Conservation (phyloP, 176 grass and related monocot species). For the Carex myosuroides region DNA sequence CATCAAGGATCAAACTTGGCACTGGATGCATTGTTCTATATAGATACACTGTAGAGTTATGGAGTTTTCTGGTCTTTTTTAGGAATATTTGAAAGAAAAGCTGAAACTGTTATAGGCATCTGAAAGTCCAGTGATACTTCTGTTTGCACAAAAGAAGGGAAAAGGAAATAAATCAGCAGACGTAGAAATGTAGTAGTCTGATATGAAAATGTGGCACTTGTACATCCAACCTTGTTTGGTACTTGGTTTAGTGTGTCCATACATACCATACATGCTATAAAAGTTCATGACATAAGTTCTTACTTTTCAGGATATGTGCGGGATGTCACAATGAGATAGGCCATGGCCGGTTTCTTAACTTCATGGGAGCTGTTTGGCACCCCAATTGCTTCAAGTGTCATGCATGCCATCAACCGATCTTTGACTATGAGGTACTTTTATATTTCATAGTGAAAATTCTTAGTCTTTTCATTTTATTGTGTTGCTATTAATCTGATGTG, state of each 20-base stretch:
- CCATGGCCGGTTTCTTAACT: conserved; percentile 70
- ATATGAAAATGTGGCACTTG: background rate
- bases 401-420: conserved; percentile 73
- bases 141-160: background rate
- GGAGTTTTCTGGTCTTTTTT: background rate
- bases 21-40: background rate
- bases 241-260: background rate
- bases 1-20: background rate
- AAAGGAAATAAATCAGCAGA: background rate
- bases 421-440: conserved; percentile 67
- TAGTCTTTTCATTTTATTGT: background rate
- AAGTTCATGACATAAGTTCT: conserved; percentile 8
- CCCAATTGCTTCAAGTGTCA: conserved; percentile 89
- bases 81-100: background rate
- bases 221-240: background rate
- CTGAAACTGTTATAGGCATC: background rate
- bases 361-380: conserved; percentile 87
- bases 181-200: background rate
- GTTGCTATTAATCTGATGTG: background rate
- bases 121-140: background rate
- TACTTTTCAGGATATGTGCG: conserved; percentile 55
- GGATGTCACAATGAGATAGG: conserved; percentile 83
- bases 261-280: background rate
- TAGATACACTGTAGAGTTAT: background rate
- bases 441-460: background rate